phyloP scores from a whole-genome alignment of 1,139 yeast genomes.

The Suhomyces bokatorum region DNA sequence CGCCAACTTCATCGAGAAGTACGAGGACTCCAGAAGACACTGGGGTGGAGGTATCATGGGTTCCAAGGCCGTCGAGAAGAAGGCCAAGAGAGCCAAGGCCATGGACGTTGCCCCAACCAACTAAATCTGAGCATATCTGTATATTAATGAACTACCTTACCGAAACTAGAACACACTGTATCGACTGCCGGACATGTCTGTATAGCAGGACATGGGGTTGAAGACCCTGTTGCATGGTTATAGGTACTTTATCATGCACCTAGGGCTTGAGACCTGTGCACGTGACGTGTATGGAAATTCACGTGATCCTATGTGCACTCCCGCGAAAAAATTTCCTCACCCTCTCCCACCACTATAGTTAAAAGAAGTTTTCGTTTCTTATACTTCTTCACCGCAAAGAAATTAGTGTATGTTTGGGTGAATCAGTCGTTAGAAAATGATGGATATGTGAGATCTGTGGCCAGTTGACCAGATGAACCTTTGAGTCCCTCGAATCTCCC shows the following conservation, averaged over 20 bases:
- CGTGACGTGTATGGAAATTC: slow-evolving; percentile 7
- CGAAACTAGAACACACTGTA: no score
- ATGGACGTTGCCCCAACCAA: slow-evolving; percentile 30
- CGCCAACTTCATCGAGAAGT: slow-evolving; percentile 88
- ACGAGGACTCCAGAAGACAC: slow-evolving; percentile 94
- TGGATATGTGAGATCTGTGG: neutral
- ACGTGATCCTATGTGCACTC: slow-evolving; percentile 7
- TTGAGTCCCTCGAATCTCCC: no score
- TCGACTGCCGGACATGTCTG: no score
- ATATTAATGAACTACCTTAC: slow-evolving; percentile 6
- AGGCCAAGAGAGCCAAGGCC: slow-evolving; percentile 46
- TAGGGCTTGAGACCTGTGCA: slow-evolving; percentile 19
- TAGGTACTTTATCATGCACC: no score
- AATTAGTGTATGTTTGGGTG: slow-evolving; percentile 19
- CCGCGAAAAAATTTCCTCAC: slow-evolving; percentile 11
- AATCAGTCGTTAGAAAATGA: neutral
- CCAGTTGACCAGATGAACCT: neutral
- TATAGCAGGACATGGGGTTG: neutral
- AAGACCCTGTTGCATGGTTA: no score
- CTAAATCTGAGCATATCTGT: slow-evolving; percentile 9
- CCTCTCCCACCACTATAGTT: slow-evolving; percentile 7
- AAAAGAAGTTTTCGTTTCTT: slow-evolving; percentile 10
- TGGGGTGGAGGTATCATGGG: slow-evolving; percentile 99
- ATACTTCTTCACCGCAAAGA: slow-evolving; percentile 9
- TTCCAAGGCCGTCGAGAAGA: slow-evolving; percentile 82